Percentiles rank a stretch among this genome's conserved stretches.
Conservation (phyloP, 345 rosid genomes). For the Acer campestre region DNA sequence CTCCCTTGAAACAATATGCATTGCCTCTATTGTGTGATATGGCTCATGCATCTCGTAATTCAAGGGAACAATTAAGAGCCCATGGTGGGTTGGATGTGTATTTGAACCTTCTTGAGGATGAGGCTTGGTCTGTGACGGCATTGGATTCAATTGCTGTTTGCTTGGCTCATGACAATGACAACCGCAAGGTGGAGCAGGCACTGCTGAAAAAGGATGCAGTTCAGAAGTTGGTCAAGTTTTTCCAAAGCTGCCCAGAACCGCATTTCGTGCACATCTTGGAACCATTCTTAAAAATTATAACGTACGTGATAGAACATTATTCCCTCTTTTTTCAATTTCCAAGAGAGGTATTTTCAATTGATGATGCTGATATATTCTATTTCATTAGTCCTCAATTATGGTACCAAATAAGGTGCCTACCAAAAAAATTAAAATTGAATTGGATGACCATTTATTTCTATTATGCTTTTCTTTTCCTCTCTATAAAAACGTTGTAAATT, state of each 20-base stretch:
- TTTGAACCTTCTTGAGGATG: constrained; percentile 87
- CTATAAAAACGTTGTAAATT: not conserved
- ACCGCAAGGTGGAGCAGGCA: constrained; percentile 92
- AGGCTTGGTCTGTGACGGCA: constrained; percentile 88
- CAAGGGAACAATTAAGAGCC: constrained; percentile 96
- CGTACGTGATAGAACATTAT: constrained; percentile 46
- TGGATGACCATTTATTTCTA: not conserved
- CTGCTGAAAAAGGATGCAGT: constrained; percentile 87
- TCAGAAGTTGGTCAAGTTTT: constrained; percentile 84
- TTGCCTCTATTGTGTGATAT: constrained; percentile 94
- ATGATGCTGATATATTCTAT: not conserved
- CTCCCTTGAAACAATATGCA: constrained; percentile 81
- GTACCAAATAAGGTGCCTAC: not conserved
- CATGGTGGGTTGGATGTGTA: constrained; percentile 97
- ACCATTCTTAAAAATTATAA: constrained; percentile 96
- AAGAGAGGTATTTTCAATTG: not conserved
- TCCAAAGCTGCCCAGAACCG: constrained; percentile 93
- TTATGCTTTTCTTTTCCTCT: not conserved
- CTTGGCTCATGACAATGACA: constrained; percentile 97
- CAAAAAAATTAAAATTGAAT: not conserved
- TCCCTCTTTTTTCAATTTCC: not conserved
- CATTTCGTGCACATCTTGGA: constrained; percentile 96
- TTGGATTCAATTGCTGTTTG: constrained; percentile 96
- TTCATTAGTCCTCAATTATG: not conserved
- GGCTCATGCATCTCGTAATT: constrained; percentile 99